Evolutionary conservation across 2,329 filamentous ascomycete genomes (phyloP), one percentile per base, ranked within the genome.

Genomic region (Claviceps quebecensis): DNA sequence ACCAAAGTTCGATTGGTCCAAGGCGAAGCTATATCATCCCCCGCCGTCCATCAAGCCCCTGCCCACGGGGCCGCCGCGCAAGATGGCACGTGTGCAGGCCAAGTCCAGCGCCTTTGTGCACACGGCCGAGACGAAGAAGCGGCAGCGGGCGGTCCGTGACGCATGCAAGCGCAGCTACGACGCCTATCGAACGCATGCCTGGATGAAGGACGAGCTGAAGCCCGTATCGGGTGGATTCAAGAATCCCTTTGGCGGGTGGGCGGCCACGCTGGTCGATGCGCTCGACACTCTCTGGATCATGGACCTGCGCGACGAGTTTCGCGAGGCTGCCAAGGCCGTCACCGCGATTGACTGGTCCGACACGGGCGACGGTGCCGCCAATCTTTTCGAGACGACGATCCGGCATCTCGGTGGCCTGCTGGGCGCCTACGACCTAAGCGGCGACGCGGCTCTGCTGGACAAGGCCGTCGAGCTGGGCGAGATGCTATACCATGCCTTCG

Each of bases 201-300:
- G 76, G 75, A 60, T 73, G 55, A 67, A 68, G 29, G 76, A 80
- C 54, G 77, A 79, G 61, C 61, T 80, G 16, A 61, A 63, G 49
- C 76, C 76, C 5, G 61, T 79, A 3, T 68, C 69, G 19, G 74
- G 70, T 29, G 59, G 61, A 5, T 67, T 62, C 11, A 74, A 69
- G 54, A 70, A 75, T 52, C 65, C 65, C 1, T 78, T 77, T 60
- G 74, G 75, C 3, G 72, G 73, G 26, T 80, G 76, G 72, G 77
- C 72, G 1, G 78, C 78, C 9, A 80, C 78, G 0, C 62, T 83
- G 45, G 74, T 84, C 37, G 80, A 84, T 59, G 67, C 72, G 0
- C 65, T 84, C 44, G 79, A 83, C 53, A 80, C 78, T 0, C 70
- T 84, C 2, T 77, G 74, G 71, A 82, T 84, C 47, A 81, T 83